Base-by-base conservation (phyloP, 441 rosid species). In the Arabidopsis hybrid region DNA sequence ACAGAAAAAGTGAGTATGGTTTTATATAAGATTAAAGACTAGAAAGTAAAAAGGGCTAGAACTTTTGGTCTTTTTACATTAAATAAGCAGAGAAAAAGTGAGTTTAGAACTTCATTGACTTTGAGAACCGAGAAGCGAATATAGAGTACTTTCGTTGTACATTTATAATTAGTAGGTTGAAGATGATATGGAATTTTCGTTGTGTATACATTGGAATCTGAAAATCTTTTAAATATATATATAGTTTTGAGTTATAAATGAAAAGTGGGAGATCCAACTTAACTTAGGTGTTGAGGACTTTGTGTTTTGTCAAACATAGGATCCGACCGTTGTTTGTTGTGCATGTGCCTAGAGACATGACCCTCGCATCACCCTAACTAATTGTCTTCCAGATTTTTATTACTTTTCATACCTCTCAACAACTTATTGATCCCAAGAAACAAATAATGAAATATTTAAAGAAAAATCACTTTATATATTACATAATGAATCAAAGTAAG, bases 241-340 rank as follows among this genome's bases (percentile, higher is more conserved):
- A 36, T 60, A 52, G 0, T 26, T 43, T 26, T 53, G 16, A 49
- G 60, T 40, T 74, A 69, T 61, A 71, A 77, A 65, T 45, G 72
- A 71, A 70, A 77, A 77, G 38, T 31, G 60, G 51, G 53, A 61
- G 65, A 72, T 72, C 81, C 61, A 67, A 67, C 74, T 67, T 3
- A 71, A 60, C 49, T 59, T 52, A 51, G 59, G 73, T 43, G 77
- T 65, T 59, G 76, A 71, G 29, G 77, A 71, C 77, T 60, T 36
- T 26, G 65, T 72, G 77, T 78, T 66, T 78, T 53, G 81, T 72
- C 81, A 78, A 72, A 78, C 73, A 67, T 78, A 78, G 81, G 70
- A 67, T 72, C 81, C 81, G 77, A 78, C 81, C 81, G 65, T 78
- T 78, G 77, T 72, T 78, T 66, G 71, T 60, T 72, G 80, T 52